phyloP scores from a whole-genome alignment of 2,329 filamentous ascomycete species.

The Phaeosphaeriaceae sp. region DNA sequence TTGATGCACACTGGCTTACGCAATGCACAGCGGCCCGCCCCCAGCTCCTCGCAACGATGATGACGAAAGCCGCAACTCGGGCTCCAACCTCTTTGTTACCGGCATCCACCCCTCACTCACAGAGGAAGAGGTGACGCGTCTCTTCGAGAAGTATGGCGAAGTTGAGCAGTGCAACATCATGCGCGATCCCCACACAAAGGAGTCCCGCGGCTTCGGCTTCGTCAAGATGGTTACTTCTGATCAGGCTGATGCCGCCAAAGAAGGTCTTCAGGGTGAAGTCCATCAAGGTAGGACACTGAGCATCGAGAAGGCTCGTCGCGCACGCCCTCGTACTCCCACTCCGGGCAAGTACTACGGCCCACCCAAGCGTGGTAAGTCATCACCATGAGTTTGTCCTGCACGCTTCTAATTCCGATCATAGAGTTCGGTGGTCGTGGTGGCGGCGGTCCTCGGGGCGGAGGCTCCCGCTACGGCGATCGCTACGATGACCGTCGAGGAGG shows the following conservation, averaged over 20 bases:
- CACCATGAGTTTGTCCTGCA: background rate
- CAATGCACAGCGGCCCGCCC: conserved; percentile 53
- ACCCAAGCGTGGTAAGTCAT: conserved; percentile 85
- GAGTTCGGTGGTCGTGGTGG: conserved; percentile 56
- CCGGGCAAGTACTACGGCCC: conserved; percentile 99
- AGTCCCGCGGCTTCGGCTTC: conserved; percentile 98
- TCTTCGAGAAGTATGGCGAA: conserved; percentile 98
- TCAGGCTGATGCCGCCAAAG: conserved; percentile 95
- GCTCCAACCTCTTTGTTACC: conserved; percentile 98
- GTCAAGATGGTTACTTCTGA: conserved; percentile 98
- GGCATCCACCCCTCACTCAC: conserved; percentile 93
- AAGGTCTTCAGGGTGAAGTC: conserved; percentile 91
- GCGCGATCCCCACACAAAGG: conserved; percentile 97
- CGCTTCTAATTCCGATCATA: conserved; percentile 29
- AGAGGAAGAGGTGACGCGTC: conserved; percentile 88
- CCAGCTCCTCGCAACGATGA: conserved; percentile 69
- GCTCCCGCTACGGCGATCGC: conserved; percentile 58
- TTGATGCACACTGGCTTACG: conserved; percentile 23
- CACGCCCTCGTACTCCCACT: conserved; percentile 91
- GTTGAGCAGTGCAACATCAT: conserved; percentile 99
- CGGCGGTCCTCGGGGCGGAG: conserved; percentile 53
- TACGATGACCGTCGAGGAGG: conserved; percentile 58
- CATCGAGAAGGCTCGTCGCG: conserved; percentile 98
- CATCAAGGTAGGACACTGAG: conserved; percentile 95
- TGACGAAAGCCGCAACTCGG: conserved; percentile 85